These are phyloP conservation scores for Clitopilus passeckerianus DNA, from an alignment of 768 basidiomycete species.

Conservation along the genomic window DNA sequence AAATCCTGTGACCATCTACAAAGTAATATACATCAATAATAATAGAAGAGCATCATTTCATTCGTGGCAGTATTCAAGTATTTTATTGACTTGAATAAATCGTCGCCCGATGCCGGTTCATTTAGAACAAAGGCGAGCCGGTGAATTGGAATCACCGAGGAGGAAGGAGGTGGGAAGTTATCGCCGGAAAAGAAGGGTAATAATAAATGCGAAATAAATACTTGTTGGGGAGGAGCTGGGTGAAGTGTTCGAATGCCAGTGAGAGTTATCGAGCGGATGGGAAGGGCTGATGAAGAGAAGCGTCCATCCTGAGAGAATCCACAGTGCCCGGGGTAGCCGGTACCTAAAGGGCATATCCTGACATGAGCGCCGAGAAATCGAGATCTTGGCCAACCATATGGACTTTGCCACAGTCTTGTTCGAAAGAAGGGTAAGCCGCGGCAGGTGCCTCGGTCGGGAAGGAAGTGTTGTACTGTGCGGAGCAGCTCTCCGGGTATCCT, in stretches of 20 bases:
- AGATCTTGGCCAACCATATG: constrained; percentile 22
- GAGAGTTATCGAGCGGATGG: not conserved
- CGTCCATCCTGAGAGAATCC: constrained; percentile 5
- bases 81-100: constrained; percentile 11
- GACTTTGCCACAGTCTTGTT: constrained; percentile 12
- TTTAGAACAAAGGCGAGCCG: constrained; percentile 8
- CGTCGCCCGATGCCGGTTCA: constrained; percentile 7
- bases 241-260: not conserved
- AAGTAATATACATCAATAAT: constrained; percentile 1
- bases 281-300: not conserved
- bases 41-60: not conserved
- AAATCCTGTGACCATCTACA: not conserved
- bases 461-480: constrained; percentile 11
- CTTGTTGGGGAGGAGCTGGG: not conserved
- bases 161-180: not conserved
- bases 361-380: constrained; percentile 32
- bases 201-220: not conserved
- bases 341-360: constrained; percentile 21
- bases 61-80: constrained; percentile 7
- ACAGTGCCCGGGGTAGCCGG: constrained; percentile 3
- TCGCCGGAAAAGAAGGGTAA: not conserved
- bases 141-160: not conserved
- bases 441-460: constrained; percentile 10
- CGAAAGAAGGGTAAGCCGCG: constrained; percentile 18
- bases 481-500: constrained; percentile 11